Evolutionary conservation across 2,329 filamentous ascomycete genomes (phyloP), one percentile per base, ranked within the genome.

Genomic region (Fusarium xylarioides): DNA sequence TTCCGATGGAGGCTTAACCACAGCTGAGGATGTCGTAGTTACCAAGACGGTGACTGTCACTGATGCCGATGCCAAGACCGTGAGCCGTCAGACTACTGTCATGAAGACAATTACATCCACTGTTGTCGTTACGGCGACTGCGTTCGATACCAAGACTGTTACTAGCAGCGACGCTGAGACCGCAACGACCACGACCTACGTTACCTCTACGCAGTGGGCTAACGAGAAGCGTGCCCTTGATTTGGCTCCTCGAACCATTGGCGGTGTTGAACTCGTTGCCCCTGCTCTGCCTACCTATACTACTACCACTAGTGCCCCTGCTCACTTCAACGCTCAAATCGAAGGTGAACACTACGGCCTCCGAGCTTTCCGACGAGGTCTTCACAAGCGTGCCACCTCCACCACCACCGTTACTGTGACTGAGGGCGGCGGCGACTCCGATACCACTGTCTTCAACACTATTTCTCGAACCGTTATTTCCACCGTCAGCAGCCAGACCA

Each of bases 71-170:
- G 78, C 69, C 56, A 71, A 71, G 53, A 79, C 81, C 6, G 75
- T 77, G 40, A 81, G 75, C 71, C 70, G 67, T 18, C 74, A 74
- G 23, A 80, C 79, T 7, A 82, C 81, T 11, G 65, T 80, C 32
- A 62, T 77, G 53, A 76, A 72, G 40, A 79, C 77, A 9, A 63
- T 79, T 34, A 78, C 79, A 34, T 76, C 79, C 11, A 83, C 82
- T 42, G 74, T 82, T 23, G 52, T 81, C 55, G 73, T 82, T 28
- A 83, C 82, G 28, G 76, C 74, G 18, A 84, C 82, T 53, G 70
- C 69, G 47, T 82, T 83, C 68, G 69, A 75, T 52, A 84, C 82
- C 40, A 76, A 71, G 26, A 84, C 82, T 59, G 78, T 83, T 60
- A 84, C 83, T 56, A 79, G 74, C 63, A 77, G 71, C 61, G 78